Conservation (phyloP, 345 rosid genomes). For the Sonneratia alba region DNA sequence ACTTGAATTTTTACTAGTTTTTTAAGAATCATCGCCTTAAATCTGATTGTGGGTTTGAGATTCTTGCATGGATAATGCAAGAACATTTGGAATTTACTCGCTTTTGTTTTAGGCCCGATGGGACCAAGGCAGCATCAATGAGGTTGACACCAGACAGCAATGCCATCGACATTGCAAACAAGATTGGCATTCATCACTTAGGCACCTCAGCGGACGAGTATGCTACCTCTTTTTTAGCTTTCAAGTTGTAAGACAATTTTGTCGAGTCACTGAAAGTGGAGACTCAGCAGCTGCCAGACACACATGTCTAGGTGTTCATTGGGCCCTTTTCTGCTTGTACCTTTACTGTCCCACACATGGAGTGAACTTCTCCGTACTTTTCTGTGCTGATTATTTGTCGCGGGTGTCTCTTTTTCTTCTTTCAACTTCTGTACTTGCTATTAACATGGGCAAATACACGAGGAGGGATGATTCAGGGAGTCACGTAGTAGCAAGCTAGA, state of each 20-base stretch:
- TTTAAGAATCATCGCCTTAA: too few relatives aligned
- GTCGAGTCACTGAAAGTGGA: not conserved
- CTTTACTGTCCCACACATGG: not conserved
- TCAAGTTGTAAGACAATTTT: constrained; percentile 1
- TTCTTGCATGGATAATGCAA: not conserved
- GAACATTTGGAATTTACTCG: not conserved
- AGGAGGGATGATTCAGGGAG: not conserved
- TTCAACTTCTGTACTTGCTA: not conserved
- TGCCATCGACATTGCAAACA: constrained; percentile 96
- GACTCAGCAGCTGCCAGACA: not conserved
- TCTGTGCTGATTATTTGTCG: too few relatives aligned
- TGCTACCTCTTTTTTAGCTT: not conserved
- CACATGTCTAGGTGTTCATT: too few relatives aligned
- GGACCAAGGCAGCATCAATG: constrained; percentile 87
- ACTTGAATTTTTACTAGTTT: too few relatives aligned
- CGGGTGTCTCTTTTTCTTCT: not conserved
- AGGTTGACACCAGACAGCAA: constrained; percentile 87
- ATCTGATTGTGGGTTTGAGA: not conserved
- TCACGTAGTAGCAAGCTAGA: not conserved
- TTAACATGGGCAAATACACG: not conserved
- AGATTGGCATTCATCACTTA: constrained; percentile 71
- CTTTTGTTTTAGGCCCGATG: constrained; percentile 49
- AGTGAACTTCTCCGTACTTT: too few relatives aligned
- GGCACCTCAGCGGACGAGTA: constrained; percentile 4
- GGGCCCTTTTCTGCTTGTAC: not conserved